These are phyloP conservation scores for Tremellales sp. DNA, from an alignment of 1,284 basidiomycete genomes.

Conservation along the genomic window DNA sequence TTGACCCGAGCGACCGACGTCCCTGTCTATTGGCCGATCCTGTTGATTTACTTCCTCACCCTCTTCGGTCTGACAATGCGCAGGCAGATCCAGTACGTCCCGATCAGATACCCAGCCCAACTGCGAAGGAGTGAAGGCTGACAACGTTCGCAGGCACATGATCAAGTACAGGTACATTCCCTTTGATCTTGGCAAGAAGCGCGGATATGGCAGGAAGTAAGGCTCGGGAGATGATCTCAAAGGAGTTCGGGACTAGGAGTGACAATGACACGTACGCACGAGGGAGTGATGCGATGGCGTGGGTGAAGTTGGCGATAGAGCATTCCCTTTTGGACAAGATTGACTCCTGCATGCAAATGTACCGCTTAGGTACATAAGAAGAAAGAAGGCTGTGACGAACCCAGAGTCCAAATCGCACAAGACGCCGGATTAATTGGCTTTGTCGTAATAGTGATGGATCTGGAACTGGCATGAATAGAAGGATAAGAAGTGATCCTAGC, in stretches of 20 bases:
- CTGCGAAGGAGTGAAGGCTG: neutral
- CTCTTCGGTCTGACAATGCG: conserved; percentile 87
- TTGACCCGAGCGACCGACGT: conserved; percentile 80
- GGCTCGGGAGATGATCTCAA: neutral
- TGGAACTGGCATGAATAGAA: conserved; percentile 34
- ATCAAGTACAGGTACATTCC: conserved; percentile 86
- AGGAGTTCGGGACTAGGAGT: too few species aligned
- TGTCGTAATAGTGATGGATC: conserved; percentile 32
- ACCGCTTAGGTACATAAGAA: too few species aligned
- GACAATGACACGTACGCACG: too few species aligned
- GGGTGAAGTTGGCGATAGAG: too few species aligned
- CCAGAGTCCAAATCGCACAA: conserved; percentile 33
- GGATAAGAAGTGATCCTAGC: conserved; percentile 35
- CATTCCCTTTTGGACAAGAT: too few species aligned
- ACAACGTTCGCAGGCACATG: conserved; percentile 82
- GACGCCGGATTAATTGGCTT: conserved; percentile 36
- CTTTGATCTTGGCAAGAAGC: conserved; percentile 46
- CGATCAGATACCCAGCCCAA: neutral
- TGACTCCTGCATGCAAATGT: too few species aligned
- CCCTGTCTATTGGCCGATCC: conserved; percentile 97
- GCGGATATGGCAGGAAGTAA: conserved; percentile 43
- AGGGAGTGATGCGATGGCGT: too few species aligned
- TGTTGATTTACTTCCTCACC: conserved; percentile 86
- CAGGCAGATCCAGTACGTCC: conserved; percentile 75
- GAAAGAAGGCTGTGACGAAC: too few species aligned